Percentiles rank a stretch among this genome's conserved stretches.
Conservation (phyloP, 225 moss, liverwort and hornwort genomes). For the Climacium dendroides region DNA sequence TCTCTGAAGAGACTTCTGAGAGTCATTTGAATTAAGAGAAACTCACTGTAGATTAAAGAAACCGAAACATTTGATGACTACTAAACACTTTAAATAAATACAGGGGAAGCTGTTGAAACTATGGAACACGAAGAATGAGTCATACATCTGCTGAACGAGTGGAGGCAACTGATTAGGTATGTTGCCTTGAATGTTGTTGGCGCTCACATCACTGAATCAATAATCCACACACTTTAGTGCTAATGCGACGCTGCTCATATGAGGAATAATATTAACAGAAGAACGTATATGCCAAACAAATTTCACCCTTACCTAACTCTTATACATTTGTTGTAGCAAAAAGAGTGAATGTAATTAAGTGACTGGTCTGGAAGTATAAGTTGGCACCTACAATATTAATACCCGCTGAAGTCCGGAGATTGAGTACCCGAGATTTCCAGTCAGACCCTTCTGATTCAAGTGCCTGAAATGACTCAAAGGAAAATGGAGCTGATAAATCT, state of each 20-base stretch:
- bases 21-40: not conserved
- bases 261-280: not conserved
- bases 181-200: constrained; percentile 43
- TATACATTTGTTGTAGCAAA: not conserved
- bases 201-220: constrained; percentile 48
- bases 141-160: constrained; percentile 24
- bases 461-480: constrained; percentile 14
- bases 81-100: not conserved
- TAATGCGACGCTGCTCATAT: not conserved
- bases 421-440: constrained; percentile 27
- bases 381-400: constrained; percentile 20
- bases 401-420: constrained; percentile 18
- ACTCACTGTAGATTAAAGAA: not conserved
- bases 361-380: not conserved
- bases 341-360: not conserved
- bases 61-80: not conserved
- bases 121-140: not conserved
- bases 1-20: too few relatives aligned
- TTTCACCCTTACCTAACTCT: too few relatives aligned
- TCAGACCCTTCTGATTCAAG: constrained; percentile 19
- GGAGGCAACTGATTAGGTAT: constrained; percentile 43
- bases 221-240: not conserved
- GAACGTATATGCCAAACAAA: not conserved
- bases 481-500: not conserved
- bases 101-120: not conserved